These are phyloP conservation scores for Ceriops decandra DNA, from an alignment of 345 rosid species.

Conservation along the genomic window DNA sequence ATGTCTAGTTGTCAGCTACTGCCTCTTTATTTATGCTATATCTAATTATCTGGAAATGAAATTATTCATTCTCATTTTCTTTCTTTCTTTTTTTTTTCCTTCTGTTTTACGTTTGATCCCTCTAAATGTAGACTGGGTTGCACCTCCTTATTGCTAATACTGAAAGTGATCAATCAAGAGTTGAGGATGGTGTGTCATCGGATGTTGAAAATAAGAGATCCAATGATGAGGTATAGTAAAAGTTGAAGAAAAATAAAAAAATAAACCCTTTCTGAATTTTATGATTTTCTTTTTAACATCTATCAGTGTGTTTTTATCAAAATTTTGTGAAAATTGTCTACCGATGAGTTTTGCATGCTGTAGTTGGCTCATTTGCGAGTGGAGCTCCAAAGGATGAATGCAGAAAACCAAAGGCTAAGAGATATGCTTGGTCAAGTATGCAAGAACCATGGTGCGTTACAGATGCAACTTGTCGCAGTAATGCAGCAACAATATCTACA, in stretches of 20 bases:
- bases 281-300: no score
- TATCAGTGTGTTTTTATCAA: no score
- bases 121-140: constrained; percentile 59
- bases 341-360: not conserved
- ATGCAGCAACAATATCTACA: constrained; percentile 45
- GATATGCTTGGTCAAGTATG: constrained; percentile 75
- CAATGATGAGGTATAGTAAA: constrained; percentile 48
- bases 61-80: not conserved
- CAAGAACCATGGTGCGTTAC: constrained; percentile 57
- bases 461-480: constrained; percentile 57
- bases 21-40: no score
- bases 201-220: constrained; percentile 51
- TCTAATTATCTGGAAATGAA: not conserved
- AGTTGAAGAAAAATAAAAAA: not conserved
- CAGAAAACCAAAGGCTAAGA: constrained; percentile 66
- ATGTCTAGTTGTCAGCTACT: no score
- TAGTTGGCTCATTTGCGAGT: constrained; percentile 58
- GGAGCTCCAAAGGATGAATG: constrained; percentile 62
- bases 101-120: no score
- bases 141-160: constrained; percentile 65
- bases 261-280: no score
- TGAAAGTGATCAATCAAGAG: constrained; percentile 77
- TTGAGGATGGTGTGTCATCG: constrained; percentile 72
- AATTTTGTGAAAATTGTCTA: no score
- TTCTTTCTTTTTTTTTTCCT: not conserved